phyloP scores from a whole-genome alignment of 768 basidiomycete genomes.

The Leccinum pellstonianum region DNA sequence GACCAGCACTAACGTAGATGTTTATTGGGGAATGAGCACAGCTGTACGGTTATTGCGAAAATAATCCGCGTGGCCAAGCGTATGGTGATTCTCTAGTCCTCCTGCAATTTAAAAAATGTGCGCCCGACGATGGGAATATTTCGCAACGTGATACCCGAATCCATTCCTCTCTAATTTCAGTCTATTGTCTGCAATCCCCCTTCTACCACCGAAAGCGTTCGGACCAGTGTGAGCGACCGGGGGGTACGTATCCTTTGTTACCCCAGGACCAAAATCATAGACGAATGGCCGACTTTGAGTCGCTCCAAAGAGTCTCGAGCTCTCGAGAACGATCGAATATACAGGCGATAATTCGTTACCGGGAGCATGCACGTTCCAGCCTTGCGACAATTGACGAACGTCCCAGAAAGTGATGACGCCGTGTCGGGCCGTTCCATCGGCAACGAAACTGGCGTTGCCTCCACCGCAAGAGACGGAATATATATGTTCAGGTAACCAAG shows the following conservation, averaged over 20 bases:
- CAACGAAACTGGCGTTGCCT: conserved; percentile 60
- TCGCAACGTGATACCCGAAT: conserved; percentile 51
- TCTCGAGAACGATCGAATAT: conserved; percentile 71
- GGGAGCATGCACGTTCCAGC: conserved; percentile 81
- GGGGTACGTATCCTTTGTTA: conserved; percentile 56
- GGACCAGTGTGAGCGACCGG: conserved; percentile 23
- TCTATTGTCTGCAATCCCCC: conserved; percentile 13
- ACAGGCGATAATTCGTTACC: conserved; percentile 79
- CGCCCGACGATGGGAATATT: conserved; percentile 38
- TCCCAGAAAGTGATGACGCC: conserved; percentile 84
- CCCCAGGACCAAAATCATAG: conserved; percentile 73
- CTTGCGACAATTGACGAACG: conserved; percentile 54
- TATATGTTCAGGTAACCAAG: conserved; percentile 65
- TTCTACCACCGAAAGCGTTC: conserved; percentile 22
- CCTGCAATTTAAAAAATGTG: conserved; percentile 6
- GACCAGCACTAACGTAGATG: background rate
- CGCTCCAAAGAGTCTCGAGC: conserved; percentile 74
- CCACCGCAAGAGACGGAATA: conserved; percentile 78
- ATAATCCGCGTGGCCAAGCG: too few species aligned
- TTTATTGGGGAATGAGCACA: background rate
- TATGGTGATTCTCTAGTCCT: background rate
- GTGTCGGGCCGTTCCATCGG: conserved; percentile 76
- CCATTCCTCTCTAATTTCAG: conserved; percentile 37
- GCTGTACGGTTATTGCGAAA: background rate
- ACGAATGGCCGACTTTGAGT: conserved; percentile 78